Base-by-base conservation (phyloP, 2,329 filamentous ascomycete genomes). In the Verruconis gallopava region DNA sequence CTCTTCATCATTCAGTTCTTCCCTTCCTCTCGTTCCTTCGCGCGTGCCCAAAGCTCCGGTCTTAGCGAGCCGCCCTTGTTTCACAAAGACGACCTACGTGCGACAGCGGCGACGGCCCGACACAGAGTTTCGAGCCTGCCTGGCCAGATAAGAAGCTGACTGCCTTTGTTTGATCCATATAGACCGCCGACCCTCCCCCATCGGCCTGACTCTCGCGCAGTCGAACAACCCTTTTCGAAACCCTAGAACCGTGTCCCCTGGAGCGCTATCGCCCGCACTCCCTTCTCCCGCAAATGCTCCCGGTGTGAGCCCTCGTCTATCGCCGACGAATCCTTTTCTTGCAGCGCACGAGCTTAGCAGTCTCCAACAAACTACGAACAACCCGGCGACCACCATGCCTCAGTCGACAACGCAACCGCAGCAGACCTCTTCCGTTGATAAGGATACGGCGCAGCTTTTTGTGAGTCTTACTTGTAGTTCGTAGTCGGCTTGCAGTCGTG, bases 201-300 rank as follows among this genome's bases (percentile, higher is more conserved):
- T 71, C 49, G 69, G 68, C 50, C 66, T 80, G 56, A 66, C 72
- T 42, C 65, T 81, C 58, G 80, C 77, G 61, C 62, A 65, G 55
- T 78, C 79, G 60, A 86, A 86, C 71, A 88, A 88, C 58, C 82
- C 82, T 48, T 88, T 74, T 57, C 79, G 81, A 66, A 84, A 84
- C 61, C 76, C 28, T 18, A n/a, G 79, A 55, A 75, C 78, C 49
- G 67, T 69, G 28, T 83, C 80, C 48, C 79, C 65, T 45, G 54
- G 49, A 36, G n/a, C 25, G 9, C 45, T 55, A 44, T 59, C 57
- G 22, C 57, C 58, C 40, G 49, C 56, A 41, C 46, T 61, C 49
- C 54, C 54, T 44, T 56, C 54, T 25, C 56, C 55, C 44, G 36
- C 61, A 61, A 48, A 79, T 72, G 49, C 77, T 9, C 40, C 40